Base-by-base conservation (phyloP, 345 rosid species). In the Populus euphratica region DNA sequence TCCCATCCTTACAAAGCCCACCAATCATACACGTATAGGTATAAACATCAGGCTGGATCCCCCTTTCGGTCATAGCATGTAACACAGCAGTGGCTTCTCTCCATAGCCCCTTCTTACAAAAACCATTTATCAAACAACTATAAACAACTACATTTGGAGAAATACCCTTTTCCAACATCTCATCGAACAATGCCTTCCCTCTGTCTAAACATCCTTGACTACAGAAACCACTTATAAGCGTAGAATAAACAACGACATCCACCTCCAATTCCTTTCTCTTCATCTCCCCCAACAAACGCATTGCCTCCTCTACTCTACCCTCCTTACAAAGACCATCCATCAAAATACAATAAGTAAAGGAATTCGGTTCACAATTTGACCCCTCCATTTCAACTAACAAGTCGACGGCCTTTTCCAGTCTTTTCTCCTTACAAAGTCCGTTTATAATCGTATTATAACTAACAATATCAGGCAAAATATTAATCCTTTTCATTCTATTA, bases 261-360 rank as follows among this genome's bases (percentile, higher is more conserved):
- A 68, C 82, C 65, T 80, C 82, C 63, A 90, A 80, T 41, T 88
- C 89, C 68, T 81, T 85, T 38, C 25, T 62, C 81, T 74, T 83
- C 90, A 89, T 85, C 66, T 87, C 87, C 74, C 80, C 70, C 18
- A 85, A 52, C 71, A 90, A 73, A 12, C 75, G 76, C 82, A 85
- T 21, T 0, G 94, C 91, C 79, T 80, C 85, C 21, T 81, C 94
- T 74, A 84, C 85, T 76, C 78, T 81, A 41, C 90, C 91, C 54
- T 69, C 85, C 80, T 85, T 88, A 52, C 91, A 88, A 72, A 92
- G 87, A 11, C 90, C 92, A 79, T 90, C 81, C 75, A 92, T 86
- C 75, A 92, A 74, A 69, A 81, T 86, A 63, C 83, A 49, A 61
- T 87, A 88, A 41, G 91, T 88, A 43, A 85, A 76, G 44, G 75